Evolutionary conservation across 768 basidiomycete species (phyloP), one percentile per base, ranked within the genome.

Genomic region (Boletus rubropictus): DNA sequence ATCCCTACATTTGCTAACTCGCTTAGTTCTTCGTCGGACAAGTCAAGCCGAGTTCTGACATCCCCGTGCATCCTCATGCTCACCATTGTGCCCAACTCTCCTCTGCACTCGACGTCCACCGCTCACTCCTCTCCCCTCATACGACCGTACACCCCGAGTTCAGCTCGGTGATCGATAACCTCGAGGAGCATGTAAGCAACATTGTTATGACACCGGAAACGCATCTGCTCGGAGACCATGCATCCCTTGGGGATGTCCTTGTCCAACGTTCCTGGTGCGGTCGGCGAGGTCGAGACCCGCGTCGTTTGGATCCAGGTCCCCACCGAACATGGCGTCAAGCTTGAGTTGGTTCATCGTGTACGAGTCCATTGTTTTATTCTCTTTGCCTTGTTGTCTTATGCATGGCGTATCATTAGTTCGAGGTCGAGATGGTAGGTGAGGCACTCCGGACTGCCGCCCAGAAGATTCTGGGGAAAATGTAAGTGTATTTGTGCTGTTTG

Each of bases 351-450:
- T 4, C 97, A 67, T 29, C 50, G 50, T 8, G 61, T 69, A 47
- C n/a, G 66, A n/a, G 15, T 37, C 4, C 11, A 17, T 10, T 10
- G 0, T 3, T 9, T 9, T 12, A 14, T 15, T 17, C 7, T 5
- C 10, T 34, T 12, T 4, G 4, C 7, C 22, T 5, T 20, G 12
- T 24, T 5, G 5, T 40, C 50, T 58, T n/a, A 56, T 12, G 14
- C 3, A n/a, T 39, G 4, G 17, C 11, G 5, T 14, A 8, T 37
- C 21, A 15, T 47, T 10, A 86, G 82, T 86, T 93, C 58, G 90
- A 93, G 62, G 86, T 95, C 37, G 87, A 92, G 75, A 90, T 95
- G 86, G 62, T n/a, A n/a, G n/a, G n/a, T n/a, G n/a, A 27, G 25
- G 25, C 6, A 7, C 25, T 27, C 6, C 25, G 9, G 25, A 27